Conservation (phyloP, 1,284 basidiomycete species). For the Microbotryum scabiosae region DNA sequence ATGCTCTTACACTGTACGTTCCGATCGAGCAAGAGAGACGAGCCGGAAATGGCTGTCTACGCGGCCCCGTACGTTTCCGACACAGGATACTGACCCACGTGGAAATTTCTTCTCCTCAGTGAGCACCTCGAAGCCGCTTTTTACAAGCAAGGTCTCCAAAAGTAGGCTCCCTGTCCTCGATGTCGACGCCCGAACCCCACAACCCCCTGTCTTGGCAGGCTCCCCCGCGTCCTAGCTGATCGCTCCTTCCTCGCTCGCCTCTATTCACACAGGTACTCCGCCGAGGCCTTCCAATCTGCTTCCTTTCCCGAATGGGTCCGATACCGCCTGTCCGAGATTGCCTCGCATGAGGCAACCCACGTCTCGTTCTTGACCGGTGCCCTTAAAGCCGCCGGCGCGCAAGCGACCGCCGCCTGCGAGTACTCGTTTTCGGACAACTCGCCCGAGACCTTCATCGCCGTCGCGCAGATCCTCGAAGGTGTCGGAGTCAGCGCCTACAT, state of each 20-base stretch:
- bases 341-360: slow-evolving; percentile 52
- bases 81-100: no score
- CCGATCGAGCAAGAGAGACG: no score
- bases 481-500: slow-evolving; percentile 51
- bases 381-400: slow-evolving; percentile 45
- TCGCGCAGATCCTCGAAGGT: slow-evolving; percentile 52
- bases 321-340: slow-evolving; percentile 47
- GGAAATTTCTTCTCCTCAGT: slow-evolving; percentile 49
- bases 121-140: slow-evolving; percentile 56
- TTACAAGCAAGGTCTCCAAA: slow-evolving; percentile 44
- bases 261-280: slow-evolving; percentile 3
- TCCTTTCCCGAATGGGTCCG: slow-evolving; percentile 49
- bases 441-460: slow-evolving; percentile 48
- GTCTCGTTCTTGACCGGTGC: slow-evolving; percentile 47
- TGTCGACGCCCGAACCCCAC: no score
- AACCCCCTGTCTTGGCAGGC: no score
- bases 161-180: slow-evolving; percentile 38
- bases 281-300: slow-evolving; percentile 49
- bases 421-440: slow-evolving; percentile 55
- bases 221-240: no score
- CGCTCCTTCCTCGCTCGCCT: no score
- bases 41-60: no score
- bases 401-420: slow-evolving; percentile 49
- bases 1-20: no score
- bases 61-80: no score